Evolutionary conservation across 352 stramenopile genomes (phyloP).

Genomic region (Pythium phragmitis): DNA sequence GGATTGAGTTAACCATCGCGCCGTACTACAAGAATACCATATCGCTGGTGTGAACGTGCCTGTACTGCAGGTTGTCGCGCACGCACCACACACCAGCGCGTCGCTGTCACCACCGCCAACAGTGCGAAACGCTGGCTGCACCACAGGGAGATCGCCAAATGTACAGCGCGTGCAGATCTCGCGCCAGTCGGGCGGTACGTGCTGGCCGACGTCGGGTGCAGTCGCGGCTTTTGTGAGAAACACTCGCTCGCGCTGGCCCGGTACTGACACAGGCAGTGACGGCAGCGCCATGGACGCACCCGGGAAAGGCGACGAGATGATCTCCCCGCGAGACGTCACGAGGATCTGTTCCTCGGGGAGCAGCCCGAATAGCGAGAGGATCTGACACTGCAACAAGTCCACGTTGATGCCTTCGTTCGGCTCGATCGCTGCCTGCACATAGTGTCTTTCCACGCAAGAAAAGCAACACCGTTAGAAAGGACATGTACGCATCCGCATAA

Average conservation of each 20-base stretch:
- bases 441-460: conserved; percentile 32
- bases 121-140: conserved; percentile 56
- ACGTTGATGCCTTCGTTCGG: conserved; percentile 31
- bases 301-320: conserved; percentile 31
- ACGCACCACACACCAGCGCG: conserved; percentile 58
- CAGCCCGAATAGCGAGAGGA: conserved; percentile 67
- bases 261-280: conserved; percentile 48
- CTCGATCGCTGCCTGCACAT: conserved; percentile 34
- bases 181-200: conserved; percentile 40
- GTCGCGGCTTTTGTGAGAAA: conserved; percentile 7
- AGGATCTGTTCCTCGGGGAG: conserved; percentile 57
- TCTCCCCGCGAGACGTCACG: conserved; percentile 40
- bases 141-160: conserved; percentile 45
- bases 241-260: conserved; percentile 12
- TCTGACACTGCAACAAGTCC: conserved; percentile 67
- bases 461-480: neutral
- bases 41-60: conserved; percentile 28
- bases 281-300: conserved; percentile 20
- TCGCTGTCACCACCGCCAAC: conserved; percentile 5
- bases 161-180: conserved; percentile 62
- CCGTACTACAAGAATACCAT: no score
- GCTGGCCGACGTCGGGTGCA: neutral
- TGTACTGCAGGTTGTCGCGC: conserved; percentile 61
- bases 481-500: neutral
- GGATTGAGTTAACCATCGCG: neutral